Evolutionary conservation across 108 stramenopile species (phyloP), one percentile per base, ranked within the genome.

Genomic region (Nannochloropsis salina): DNA sequence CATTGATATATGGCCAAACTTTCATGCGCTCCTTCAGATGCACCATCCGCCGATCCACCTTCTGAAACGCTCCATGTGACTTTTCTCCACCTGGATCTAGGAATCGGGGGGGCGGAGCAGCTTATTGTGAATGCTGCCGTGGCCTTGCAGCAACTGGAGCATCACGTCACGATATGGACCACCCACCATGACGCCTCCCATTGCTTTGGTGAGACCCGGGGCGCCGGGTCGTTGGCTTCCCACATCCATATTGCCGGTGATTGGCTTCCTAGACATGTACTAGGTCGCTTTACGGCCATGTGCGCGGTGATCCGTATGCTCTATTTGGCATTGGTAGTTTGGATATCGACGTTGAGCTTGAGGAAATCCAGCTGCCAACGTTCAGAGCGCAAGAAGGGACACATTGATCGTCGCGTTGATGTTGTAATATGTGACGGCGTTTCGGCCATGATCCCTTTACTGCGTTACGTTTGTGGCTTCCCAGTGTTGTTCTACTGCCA

Each of bases 401-500:
- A 74, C 0, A 15, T n/a, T 4, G 20, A 74, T 15, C 47, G 10
- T 10, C 47, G 47, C 10, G 44, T 41, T 9, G 90, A 88, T n/a
- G 83, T 93, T 4, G 45, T 93, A 92, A 9, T 92, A 92, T 86
- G 92, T 93, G 90, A 93, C 89, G 82, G 91, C 82, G 91, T 93
- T 40, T 84, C 89, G 9, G 88, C 90, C 4, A 89, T 90, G 44
- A 83, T 93, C 43, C 92, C 92, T 15, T 79, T 92, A 6, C 82
- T 90, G 43, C 80, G 84, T 5, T 42, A 88, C 22, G 83, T 83
- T 31, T 83, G 92, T 87, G 88, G 90, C 9, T 88, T 22, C 83
- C 3, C 85, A 83, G 93, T 96, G 4, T 84, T 98, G 31, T 99
- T 96, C 89, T 99, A 99, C 89, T 99, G 99, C 91, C 99, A 99